A percentile compares a stretch with the other conserved stretches of the same genome.
Conservation (phyloP, 257 asterid genomes). For the Plectranthus barbatus region DNA sequence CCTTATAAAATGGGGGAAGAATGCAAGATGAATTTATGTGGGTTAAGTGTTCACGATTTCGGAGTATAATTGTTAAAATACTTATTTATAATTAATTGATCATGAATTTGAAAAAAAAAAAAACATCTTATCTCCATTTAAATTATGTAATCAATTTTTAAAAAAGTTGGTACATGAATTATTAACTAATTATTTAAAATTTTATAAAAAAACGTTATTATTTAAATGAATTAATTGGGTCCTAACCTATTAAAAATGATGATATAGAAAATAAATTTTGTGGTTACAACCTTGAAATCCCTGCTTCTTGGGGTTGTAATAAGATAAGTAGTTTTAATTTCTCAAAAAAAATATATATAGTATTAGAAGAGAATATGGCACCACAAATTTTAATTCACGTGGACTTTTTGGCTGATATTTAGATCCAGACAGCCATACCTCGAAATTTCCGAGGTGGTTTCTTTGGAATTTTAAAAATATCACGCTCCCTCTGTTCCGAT, state of each 20-base stretch:
- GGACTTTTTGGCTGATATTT: conserved; percentile 46
- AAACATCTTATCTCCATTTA: too few species aligned
- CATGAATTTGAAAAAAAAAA: too few species aligned
- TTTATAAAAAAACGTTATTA: too few species aligned
- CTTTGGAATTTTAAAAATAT: background rate
- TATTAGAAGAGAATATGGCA: conserved; percentile 38
- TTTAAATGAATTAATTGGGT: conserved; percentile 29
- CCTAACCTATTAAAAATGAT: conserved; percentile 23
- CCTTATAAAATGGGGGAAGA: conserved; percentile 35
- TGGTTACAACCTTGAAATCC: conserved; percentile 27
- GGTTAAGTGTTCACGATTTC: too few species aligned
- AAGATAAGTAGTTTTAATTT: background rate
- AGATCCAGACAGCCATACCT: too few species aligned
- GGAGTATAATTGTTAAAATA: too few species aligned
- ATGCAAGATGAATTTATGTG: conserved; percentile 29
- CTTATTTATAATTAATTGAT: too few species aligned
- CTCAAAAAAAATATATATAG: too few species aligned
- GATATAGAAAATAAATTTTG: background rate
- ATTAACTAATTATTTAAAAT: conserved; percentile 18
- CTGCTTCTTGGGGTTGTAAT: conserved; percentile 21
- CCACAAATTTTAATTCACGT: conserved; percentile 50
- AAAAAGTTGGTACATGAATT: too few species aligned
- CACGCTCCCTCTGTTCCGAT: too few species aligned
- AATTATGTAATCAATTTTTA: too few species aligned
- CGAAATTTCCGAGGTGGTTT: background rate